Percentiles rank a stretch among this genome's conserved stretches.
These are phyloP conservation scores for Ganoderma lucidum DNA, from an alignment of 1,284 basidiomycete species.

Conservation along the genomic window DNA sequence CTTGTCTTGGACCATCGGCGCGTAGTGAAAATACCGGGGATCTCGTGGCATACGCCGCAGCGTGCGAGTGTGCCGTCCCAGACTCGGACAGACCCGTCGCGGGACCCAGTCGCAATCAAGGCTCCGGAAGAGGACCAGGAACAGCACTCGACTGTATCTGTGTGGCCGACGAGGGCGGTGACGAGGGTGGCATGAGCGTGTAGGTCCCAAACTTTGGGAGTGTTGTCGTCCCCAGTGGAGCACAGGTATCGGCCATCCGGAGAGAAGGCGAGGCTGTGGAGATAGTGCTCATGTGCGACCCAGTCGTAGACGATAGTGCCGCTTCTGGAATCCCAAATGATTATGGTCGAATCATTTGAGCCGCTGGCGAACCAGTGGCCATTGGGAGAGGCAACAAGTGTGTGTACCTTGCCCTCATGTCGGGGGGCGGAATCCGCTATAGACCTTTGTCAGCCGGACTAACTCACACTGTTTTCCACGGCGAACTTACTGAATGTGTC, in stretches of 20 bases:
- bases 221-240: slow-evolving; percentile 12
- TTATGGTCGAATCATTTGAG: neutral
- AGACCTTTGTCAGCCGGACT: neutral
- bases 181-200: neutral
- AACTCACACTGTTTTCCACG: neutral
- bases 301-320: neutral
- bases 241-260: neutral
- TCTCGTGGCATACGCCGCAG: neutral
- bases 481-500: neutral
- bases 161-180: neutral
- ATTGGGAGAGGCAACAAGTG: neutral
- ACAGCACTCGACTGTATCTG: neutral
- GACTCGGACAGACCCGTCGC: neutral
- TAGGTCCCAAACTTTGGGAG: neutral
- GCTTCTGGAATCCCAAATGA: neutral
- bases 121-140: neutral
- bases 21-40: neutral
- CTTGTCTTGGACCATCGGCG: neutral
- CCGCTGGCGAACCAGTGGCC: neutral
- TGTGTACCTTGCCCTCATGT: neutral
- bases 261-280: neutral
- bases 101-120: neutral
- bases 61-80: neutral
- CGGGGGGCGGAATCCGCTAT: neutral
- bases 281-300: neutral